Percentiles rank a stretch among this genome's conserved stretches.
phyloP scores from a whole-genome alignment of 768 basidiomycete species.

The Podaxis sp. region DNA sequence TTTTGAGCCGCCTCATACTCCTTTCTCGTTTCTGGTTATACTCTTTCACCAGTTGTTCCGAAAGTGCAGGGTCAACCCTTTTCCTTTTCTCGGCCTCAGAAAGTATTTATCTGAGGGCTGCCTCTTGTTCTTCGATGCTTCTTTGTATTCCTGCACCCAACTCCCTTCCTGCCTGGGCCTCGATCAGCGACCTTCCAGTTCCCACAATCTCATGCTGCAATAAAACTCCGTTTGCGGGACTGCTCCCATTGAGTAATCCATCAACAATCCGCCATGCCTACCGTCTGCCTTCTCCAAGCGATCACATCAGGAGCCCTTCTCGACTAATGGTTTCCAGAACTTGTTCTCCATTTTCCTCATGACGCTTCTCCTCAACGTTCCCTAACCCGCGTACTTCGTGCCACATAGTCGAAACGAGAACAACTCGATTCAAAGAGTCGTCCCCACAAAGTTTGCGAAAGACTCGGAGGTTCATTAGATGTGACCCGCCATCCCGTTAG shows the following conservation, averaged over 20 bases:
- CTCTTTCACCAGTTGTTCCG: neutral
- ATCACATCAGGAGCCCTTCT: neutral
- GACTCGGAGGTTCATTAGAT: constrained; percentile 44
- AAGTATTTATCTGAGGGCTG: neutral
- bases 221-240: neutral
- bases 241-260: neutral
- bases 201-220: neutral
- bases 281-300: neutral
- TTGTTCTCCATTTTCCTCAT: neutral
- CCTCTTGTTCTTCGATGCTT: neutral
- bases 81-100: neutral
- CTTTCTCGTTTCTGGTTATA: neutral
- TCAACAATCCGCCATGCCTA: neutral
- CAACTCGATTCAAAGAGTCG: constrained; percentile 41
- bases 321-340: neutral
- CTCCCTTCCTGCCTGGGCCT: neutral
- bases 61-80: neutral
- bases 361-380: neutral
- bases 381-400: constrained; percentile 23
- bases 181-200: neutral
- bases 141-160: neutral
- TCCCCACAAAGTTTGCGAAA: constrained; percentile 52
- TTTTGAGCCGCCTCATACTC: neutral
- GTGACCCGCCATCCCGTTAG: constrained; percentile 45
- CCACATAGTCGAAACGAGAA: constrained; percentile 56